A percentile compares a stretch with the other conserved stretches of the same genome.
phyloP scores from a whole-genome alignment of 768 basidiomycete species.

The Termitomyces sp. region DNA sequence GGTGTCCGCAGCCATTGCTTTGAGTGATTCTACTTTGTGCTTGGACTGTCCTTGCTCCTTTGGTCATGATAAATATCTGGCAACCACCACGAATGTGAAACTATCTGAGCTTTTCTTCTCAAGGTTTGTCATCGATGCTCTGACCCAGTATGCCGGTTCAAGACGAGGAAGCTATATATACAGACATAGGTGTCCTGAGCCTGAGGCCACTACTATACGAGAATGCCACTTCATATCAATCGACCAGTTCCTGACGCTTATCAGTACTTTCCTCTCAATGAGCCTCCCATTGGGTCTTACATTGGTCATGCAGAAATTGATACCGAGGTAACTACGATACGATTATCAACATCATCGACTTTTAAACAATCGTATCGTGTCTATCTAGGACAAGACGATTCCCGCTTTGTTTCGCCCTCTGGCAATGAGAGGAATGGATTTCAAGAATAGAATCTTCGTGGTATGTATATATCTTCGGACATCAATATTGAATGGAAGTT shows the following conservation, averaged over 20 bases:
- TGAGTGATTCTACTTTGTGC: constrained; percentile 68
- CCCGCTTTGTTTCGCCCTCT: constrained; percentile 65
- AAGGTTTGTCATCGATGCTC: neutral
- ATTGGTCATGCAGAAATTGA: constrained; percentile 1
- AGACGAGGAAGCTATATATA: too few species aligned
- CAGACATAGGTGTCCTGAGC: too few species aligned
- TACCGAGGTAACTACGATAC: constrained; percentile 2
- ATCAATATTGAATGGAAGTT: neutral
- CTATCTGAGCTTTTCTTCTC: neutral
- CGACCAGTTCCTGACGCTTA: constrained; percentile 40
- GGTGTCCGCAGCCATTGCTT: constrained; percentile 37
- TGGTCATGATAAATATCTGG: constrained; percentile 5
- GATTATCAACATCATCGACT: neutral
- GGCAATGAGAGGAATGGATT: constrained; percentile 50
- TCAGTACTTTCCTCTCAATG: constrained; percentile 56
- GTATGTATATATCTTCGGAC: constrained; percentile 32
- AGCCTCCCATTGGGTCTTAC: constrained; percentile 46
- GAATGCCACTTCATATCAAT: constrained; percentile 31
- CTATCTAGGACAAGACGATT: constrained; percentile 38
- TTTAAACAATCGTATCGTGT: neutral
- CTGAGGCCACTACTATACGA: neutral
- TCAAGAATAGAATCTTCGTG: constrained; percentile 75
- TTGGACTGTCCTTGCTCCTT: constrained; percentile 53
- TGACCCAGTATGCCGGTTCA: neutral
- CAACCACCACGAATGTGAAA: neutral